Percentiles rank a stretch among this genome's conserved stretches.
These are phyloP conservation scores for Fusarium devonianum DNA, from an alignment of 2,329 filamentous ascomycete genomes.

Conservation along the genomic window DNA sequence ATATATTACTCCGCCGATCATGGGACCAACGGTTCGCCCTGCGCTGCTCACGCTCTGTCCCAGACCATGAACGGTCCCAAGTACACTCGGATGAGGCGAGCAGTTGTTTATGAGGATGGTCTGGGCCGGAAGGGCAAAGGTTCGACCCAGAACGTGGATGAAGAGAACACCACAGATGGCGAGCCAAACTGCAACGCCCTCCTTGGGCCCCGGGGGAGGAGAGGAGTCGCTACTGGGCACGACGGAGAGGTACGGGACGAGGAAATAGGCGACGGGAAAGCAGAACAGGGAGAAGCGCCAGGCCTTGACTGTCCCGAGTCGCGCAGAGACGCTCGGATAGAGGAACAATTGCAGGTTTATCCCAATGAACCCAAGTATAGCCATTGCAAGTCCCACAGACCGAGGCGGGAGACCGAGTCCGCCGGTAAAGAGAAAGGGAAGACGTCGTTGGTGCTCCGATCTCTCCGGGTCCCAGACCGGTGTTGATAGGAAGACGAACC, in stretches of 20 bases:
- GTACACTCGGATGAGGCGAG: slow-evolving; percentile 55
- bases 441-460: slow-evolving; percentile 44
- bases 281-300: slow-evolving; percentile 17
- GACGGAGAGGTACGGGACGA: slow-evolving; percentile 72
- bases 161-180: slow-evolving; percentile 68
- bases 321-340: slow-evolving; percentile 23
- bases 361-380: slow-evolving; percentile 78
- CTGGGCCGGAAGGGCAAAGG: slow-evolving; percentile 62
- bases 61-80: slow-evolving; percentile 58
- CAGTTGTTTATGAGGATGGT: slow-evolving; percentile 58
- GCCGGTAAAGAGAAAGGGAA: slow-evolving; percentile 72
- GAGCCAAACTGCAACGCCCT: slow-evolving; percentile 67
- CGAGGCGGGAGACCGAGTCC: slow-evolving; percentile 77
- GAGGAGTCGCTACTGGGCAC: slow-evolving; percentile 62
- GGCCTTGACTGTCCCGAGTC: slow-evolving; percentile 16
- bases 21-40: slow-evolving; percentile 66
- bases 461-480: slow-evolving; percentile 61
- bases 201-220: slow-evolving; percentile 58
- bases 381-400: slow-evolving; percentile 78
- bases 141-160: slow-evolving; percentile 71
- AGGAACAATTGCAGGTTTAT: slow-evolving; percentile 61
- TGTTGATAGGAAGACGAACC: slow-evolving; percentile 79
- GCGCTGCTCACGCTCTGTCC: slow-evolving; percentile 66
- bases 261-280: slow-evolving; percentile 71
- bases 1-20: slow-evolving; percentile 67